Evolutionary conservation across 176 grass and related monocot species (phyloP), one percentile per base, ranked within the genome.

Genomic region (Bothriochloa decipiens): DNA sequence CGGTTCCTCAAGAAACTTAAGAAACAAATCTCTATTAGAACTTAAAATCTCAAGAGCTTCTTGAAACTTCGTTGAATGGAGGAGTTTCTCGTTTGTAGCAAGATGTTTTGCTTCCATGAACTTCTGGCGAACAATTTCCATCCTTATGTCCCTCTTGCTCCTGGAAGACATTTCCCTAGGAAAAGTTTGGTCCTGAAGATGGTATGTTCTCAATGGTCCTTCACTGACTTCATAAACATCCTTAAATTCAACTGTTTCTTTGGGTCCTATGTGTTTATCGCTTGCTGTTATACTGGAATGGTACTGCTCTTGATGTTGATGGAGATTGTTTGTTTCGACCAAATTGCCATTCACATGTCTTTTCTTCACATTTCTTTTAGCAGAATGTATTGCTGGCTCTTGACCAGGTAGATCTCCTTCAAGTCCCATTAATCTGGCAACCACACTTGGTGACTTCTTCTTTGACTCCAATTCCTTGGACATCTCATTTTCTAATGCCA

Each of bases 401-500:
- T 83, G 87, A 70, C 36, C 65, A 85, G 93, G 77, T 72, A 91
- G 74, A 84, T 87, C 86, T 77, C 94, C 93, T 86, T 96, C 93
- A 91, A 99, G 89, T 42, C 96, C 96, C 96, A 99, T 99, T 75
- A 99, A 85, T 91, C 87, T 93, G 28, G 93, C 96, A 81, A 99
- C 79, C 16, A 99, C 78, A 87, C 89, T 92, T 33, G 80, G 62
- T 69, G 93, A 65, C 52, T 99, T 99, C 84, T 82, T 87, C 70
- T 89, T 93, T 42, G 49, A 82, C 62, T 93, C 88, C 46, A 87
- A 71, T 77, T 92, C 83, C 82, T 83, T 93, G 55, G 87, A 80
- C 73, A 88, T 91, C 37, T 91, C 89, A 11, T 88, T 92, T 79
- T 85, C 95, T 86, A 92, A 67, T 78, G 88, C 72, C 39, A 82